Conservation (phyloP, 805 yeast genomes). For the Nakazawaea ambrosiae region DNA sequence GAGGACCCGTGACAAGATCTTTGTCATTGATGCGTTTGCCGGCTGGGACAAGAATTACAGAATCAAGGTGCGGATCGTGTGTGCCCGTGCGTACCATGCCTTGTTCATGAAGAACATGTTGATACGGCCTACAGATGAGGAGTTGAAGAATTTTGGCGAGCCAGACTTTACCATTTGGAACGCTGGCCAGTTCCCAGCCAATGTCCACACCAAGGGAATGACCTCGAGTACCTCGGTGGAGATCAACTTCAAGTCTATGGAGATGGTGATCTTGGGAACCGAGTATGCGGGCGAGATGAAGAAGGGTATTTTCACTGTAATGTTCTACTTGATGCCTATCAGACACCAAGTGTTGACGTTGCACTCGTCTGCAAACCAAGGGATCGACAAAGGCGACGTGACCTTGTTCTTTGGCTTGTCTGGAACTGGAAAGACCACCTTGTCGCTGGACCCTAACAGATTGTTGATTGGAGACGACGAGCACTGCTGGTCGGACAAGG, state of each 20-base stretch:
- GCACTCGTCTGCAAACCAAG: constrained; percentile 95
- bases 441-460: constrained; percentile 94
- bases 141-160: constrained; percentile 83
- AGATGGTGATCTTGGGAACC: constrained; percentile 97
- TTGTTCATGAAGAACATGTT: constrained; percentile 97
- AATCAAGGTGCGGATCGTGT: constrained; percentile 88
- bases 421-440: constrained; percentile 97
- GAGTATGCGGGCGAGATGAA: constrained; percentile 99
- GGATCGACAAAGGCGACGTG: constrained; percentile 72
- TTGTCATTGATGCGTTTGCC: constrained; percentile 93
- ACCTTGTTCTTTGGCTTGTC: constrained; percentile 94
- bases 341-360: constrained; percentile 85
- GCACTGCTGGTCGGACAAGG: constrained; percentile 98
- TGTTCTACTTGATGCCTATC: constrained; percentile 98
- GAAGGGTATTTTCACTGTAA: constrained; percentile 97
- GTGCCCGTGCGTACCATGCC: constrained; percentile 98
- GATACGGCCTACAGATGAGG: constrained; percentile 90
- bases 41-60: constrained; percentile 99
- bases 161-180: constrained; percentile 98
- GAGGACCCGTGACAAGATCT: constrained; percentile 90
- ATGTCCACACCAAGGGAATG: constrained; percentile 94
- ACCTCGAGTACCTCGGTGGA: constrained; percentile 93
- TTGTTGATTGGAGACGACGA: constrained; percentile 96
- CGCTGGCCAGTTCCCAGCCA: constrained; percentile 98
- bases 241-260: constrained; percentile 95